phyloP scores from a whole-genome alignment of 257 asterid genomes.

The Solanum ossicruentum region DNA sequence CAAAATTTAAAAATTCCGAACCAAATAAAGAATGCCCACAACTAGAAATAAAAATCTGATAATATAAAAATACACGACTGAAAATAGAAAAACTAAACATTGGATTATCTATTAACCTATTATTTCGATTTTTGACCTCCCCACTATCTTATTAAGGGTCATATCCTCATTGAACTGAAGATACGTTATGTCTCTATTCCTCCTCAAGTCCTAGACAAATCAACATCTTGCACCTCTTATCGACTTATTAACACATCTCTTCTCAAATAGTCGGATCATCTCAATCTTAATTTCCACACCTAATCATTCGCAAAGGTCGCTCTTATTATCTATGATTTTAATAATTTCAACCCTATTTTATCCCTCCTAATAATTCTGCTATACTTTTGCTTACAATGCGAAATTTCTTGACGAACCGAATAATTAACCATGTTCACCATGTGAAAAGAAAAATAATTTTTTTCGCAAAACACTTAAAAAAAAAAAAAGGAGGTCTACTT shows the following conservation, averaged over 20 bases:
- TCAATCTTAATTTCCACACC: background rate
- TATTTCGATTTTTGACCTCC: too few relatives aligned
- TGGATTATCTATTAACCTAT: too few relatives aligned
- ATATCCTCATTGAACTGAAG: background rate
- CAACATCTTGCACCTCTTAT: background rate
- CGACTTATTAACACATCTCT: background rate
- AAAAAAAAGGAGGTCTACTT: background rate
- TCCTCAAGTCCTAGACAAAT: background rate
- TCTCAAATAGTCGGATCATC: accelerated
- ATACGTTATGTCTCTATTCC: background rate
- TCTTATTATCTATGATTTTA: background rate
- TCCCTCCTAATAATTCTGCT: too few relatives aligned
- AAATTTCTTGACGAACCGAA: background rate
- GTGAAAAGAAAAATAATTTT: background rate
- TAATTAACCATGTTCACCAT: background rate
- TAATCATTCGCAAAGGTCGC: accelerated
- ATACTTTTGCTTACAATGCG: too few relatives aligned
- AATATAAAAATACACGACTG: too few relatives aligned
- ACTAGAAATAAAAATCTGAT: too few relatives aligned
- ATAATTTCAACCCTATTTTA: too few relatives aligned
- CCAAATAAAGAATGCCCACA: too few relatives aligned
- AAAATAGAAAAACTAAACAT: background rate
- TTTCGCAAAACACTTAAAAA: background rate
- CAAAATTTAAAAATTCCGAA: too few relatives aligned
- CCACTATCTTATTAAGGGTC: background rate